Base-by-base conservation (phyloP, 768 basidiomycete species). In the Clitopilus passeckerianus region DNA sequence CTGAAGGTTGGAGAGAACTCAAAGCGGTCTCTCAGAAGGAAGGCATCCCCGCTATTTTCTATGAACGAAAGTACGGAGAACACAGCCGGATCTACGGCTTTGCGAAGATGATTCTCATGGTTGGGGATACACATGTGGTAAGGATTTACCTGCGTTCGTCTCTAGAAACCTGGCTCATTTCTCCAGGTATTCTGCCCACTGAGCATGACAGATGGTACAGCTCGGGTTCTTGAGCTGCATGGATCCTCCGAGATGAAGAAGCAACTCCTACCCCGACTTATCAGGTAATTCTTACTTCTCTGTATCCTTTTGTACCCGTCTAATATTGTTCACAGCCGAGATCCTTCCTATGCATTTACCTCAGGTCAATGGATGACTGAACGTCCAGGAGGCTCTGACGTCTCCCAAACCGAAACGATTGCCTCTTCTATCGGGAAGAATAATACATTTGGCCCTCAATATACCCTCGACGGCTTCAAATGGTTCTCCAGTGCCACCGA, bases 341-440 rank as follows among this genome's bases (percentile, higher is more conserved):
- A 91, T 66, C 83, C 88, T 8, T 65, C 73, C 1, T 58, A 70
- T 30, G 86, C 87, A 0, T 91, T 85, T 61, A 89, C 86, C 5
- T 82, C 89, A 9, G 90, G 90, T 0, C 90, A 92, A 71, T 92
- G 89, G 89, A 90, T 90, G 90, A 91, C 90, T 2, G 89, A 91
- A 74, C 80, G 86, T 18, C 81, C 87, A 12, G 89, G 89, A 34
- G 87, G 88, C 1, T 91, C 89, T 9, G 90, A 91, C 65, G 82
- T 91, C 12, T 89, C 87, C 2, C 80, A 83, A 56, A 88, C 86
- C 0, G 90, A 91, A 68, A 91, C 89, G 0, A 74, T 74, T 0
- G 90, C 88, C 1, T 67, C 65, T 23, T 68, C 76, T 1, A 69
- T 75, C 0, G 69, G 73, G 6, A 66, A 72, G 34, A 61, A 60